phyloP scores from a whole-genome alignment of 1,139 yeast genomes.

The Yamadazyma membranifaciens region DNA sequence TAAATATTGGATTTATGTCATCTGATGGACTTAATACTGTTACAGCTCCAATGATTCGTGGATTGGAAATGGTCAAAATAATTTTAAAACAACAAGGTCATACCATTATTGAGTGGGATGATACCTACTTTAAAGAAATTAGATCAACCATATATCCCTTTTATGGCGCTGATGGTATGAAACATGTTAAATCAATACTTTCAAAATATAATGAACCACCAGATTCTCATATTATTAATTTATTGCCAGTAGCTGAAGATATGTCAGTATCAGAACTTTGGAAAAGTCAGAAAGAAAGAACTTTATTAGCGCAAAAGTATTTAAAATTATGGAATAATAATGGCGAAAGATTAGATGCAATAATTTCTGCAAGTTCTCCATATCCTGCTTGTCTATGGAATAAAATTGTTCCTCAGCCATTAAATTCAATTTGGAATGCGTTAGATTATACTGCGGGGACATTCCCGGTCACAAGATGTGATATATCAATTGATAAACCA shows the following conservation, averaged over 20 bases:
- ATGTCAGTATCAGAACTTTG: conserved; percentile 13
- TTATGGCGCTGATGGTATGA: conserved; percentile 15
- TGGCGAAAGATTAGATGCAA: conserved; percentile 10
- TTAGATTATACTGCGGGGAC: conserved; percentile 15
- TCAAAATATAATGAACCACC: conserved; percentile 13
- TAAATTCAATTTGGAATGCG: conserved; percentile 16
- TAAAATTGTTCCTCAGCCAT: conserved; percentile 14
- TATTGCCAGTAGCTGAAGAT: conserved; percentile 9
- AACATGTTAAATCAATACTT: conserved; percentile 12
- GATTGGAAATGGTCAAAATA: conserved; percentile 8
- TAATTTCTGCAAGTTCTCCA: conserved; percentile 14
- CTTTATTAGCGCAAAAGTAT: conserved; percentile 12
- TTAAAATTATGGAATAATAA: conserved; percentile 11
- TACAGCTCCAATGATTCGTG: conserved; percentile 11
- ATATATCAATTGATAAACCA: conserved; percentile 10
- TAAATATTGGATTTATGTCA: conserved; percentile 11
- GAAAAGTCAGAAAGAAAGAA: conserved; percentile 12
- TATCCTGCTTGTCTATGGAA: conserved; percentile 14
- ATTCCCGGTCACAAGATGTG: conserved; percentile 16
- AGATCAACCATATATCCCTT: conserved; percentile 15
- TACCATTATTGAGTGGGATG: conserved; percentile 12
- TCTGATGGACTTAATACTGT: conserved; percentile 13
- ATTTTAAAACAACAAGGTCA: conserved; percentile 10
- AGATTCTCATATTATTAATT: conserved; percentile 9
- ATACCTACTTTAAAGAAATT: conserved; percentile 12